phyloP scores from a whole-genome alignment of 2,329 filamentous ascomycete species.

The Colletotrichum sp. region DNA sequence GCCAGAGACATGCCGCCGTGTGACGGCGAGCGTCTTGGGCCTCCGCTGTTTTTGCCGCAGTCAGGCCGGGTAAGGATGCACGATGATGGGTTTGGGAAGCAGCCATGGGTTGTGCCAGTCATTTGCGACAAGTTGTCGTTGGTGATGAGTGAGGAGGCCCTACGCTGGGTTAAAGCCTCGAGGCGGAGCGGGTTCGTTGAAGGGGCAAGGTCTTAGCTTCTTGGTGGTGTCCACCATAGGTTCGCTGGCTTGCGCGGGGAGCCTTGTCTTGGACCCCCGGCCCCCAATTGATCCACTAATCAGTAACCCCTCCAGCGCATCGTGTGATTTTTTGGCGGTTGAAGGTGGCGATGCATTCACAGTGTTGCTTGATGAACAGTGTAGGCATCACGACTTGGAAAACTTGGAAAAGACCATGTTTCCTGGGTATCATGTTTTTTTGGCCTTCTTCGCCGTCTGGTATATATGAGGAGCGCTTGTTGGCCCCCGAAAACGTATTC shows the following conservation, averaged over 20 bases:
- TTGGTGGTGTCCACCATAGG: background rate
- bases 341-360: background rate
- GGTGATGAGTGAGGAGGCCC: background rate
- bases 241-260: background rate
- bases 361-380: background rate
- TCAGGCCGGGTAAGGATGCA: background rate
- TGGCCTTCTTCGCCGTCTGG: background rate
- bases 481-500: background rate
- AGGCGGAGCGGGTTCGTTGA: background rate
- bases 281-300: background rate
- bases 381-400: background rate
- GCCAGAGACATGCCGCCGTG: background rate
- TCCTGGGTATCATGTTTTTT: background rate
- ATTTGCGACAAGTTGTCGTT: background rate
- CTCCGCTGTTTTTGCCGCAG: constrained; percentile 12
- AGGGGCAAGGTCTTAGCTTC: background rate
- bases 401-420: too few species aligned
- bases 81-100: background rate
- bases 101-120: background rate
- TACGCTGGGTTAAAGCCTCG: background rate
- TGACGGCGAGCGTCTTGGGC: background rate
- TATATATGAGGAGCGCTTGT: background rate
- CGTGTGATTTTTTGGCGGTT: background rate
- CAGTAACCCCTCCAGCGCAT: background rate
- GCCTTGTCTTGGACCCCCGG: background rate